These are phyloP conservation scores for Apiospora marii DNA, from an alignment of 2,329 filamentous ascomycete species.

Conservation along the genomic window DNA sequence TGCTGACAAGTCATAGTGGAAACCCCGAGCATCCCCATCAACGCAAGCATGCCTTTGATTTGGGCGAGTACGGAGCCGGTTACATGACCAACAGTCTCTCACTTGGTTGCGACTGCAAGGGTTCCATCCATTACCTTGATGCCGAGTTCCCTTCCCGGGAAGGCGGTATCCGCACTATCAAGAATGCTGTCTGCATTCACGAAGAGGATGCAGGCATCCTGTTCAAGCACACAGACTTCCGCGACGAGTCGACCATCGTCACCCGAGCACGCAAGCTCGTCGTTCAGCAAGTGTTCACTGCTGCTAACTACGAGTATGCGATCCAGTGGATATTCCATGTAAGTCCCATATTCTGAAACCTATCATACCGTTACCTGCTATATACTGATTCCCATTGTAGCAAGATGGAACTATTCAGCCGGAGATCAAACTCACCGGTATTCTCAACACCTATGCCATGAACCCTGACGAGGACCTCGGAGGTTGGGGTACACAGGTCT, in stretches of 20 bases:
- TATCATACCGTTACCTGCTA: not conserved
- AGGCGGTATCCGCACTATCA: conserved; percentile 80
- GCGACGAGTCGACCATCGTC: conserved; percentile 86
- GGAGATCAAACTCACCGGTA: conserved; percentile 90
- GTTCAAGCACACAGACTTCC: conserved; percentile 95
- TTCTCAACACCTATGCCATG: conserved; percentile 90
- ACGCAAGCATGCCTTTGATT: conserved; percentile 81
- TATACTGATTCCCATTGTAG: conserved; percentile 34
- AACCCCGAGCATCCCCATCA: conserved; percentile 84
- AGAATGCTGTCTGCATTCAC: conserved; percentile 95
- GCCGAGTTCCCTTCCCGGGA: conserved; percentile 82
- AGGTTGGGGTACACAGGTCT: conserved; percentile 92
- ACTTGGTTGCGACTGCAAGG: conserved; percentile 86
- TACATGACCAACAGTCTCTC: conserved; percentile 84
- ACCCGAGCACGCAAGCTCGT: conserved; percentile 87
- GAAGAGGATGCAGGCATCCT: conserved; percentile 92
- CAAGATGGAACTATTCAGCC: conserved; percentile 92
- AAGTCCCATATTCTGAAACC: conserved; percentile 27
- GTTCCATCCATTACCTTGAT: conserved; percentile 90
- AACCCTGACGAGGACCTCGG: conserved; percentile 80
- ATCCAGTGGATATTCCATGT: conserved; percentile 81
- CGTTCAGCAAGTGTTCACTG: conserved; percentile 91
- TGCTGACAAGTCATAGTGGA: conserved; percentile 50
- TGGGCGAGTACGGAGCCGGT: conserved; percentile 82
- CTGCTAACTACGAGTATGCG: conserved; percentile 92